A percentile compares a stretch with the other conserved stretches of the same genome.
These are phyloP conservation scores for Arthrobotrys sinensis DNA, from an alignment of 2,329 filamentous ascomycete genomes.

Conservation along the genomic window DNA sequence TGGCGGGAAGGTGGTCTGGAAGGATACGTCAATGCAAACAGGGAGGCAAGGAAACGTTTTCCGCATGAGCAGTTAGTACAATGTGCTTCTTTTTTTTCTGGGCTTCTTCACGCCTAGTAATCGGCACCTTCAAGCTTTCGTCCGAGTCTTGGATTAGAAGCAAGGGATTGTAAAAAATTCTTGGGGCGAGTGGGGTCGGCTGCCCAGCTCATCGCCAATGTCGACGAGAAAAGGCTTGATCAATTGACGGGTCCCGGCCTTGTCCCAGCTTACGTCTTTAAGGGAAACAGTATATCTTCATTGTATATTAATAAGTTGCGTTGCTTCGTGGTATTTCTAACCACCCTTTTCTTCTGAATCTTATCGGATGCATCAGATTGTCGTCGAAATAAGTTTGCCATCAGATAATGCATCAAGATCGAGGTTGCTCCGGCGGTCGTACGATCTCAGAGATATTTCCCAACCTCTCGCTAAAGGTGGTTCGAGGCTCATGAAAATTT, in stretches of 20 bases:
- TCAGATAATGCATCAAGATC: conserved; percentile 48
- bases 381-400: conserved; percentile 48
- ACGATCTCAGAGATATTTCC: conserved; percentile 1
- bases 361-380: conserved; percentile 58
- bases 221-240: conserved; percentile 52
- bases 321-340: conserved; percentile 44
- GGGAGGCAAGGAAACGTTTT: conserved; percentile 27
- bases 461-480: conserved; percentile 46
- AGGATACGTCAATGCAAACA: conserved; percentile 27
- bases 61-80: neutral
- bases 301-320: conserved; percentile 10
- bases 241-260: conserved; percentile 4
- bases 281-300: neutral
- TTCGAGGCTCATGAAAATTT: conserved; percentile 42
- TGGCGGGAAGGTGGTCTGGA: conserved; percentile 46
- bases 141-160: conserved; percentile 24
- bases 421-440: neutral
- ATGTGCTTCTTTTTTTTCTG: neutral
- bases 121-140: conserved; percentile 23
- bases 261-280: neutral
- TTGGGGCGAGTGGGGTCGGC: conserved; percentile 39
- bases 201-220: conserved; percentile 51
- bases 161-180: conserved; percentile 39
- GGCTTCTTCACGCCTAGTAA: neutral
- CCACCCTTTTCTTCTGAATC: neutral